These are phyloP conservation scores for Pyricularia sp. DNA, from an alignment of 2,329 filamentous ascomycete genomes.

Conservation along the genomic window DNA sequence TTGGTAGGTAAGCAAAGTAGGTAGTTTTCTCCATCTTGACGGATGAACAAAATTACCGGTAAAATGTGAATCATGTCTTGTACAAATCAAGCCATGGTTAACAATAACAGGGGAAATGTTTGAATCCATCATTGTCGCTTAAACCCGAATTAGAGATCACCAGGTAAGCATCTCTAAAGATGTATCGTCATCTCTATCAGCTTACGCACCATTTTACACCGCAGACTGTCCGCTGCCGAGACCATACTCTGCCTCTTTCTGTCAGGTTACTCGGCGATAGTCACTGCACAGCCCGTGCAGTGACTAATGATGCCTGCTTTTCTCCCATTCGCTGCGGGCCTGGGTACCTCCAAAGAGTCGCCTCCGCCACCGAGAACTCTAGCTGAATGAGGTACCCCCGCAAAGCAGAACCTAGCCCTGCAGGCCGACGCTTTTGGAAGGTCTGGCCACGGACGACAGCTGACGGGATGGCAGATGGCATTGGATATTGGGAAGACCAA, in stretches of 20 bases:
- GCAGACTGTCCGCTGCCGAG: neutral
- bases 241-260: neutral
- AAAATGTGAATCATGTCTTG: neutral
- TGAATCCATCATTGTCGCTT: neutral
- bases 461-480: neutral
- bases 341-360: neutral
- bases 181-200: neutral
- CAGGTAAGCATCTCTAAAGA: neutral
- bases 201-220: neutral
- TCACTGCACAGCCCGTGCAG: neutral
- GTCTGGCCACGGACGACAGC: neutral
- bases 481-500: neutral
- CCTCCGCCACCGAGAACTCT: neutral
- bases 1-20: too few relatives aligned
- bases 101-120: neutral
- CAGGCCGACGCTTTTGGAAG: neutral
- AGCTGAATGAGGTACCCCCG: neutral
- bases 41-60: neutral
- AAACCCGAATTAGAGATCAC: neutral
- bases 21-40: neutral
- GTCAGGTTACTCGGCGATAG: neutral
- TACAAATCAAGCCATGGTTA: neutral
- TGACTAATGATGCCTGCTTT: neutral
- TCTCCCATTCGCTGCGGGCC: neutral
- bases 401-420: neutral